Percentiles rank a stretch among this genome's conserved stretches.
These are phyloP conservation scores for Vinca major DNA, from an alignment of 305 asterid genomes.

Conservation along the genomic window DNA sequence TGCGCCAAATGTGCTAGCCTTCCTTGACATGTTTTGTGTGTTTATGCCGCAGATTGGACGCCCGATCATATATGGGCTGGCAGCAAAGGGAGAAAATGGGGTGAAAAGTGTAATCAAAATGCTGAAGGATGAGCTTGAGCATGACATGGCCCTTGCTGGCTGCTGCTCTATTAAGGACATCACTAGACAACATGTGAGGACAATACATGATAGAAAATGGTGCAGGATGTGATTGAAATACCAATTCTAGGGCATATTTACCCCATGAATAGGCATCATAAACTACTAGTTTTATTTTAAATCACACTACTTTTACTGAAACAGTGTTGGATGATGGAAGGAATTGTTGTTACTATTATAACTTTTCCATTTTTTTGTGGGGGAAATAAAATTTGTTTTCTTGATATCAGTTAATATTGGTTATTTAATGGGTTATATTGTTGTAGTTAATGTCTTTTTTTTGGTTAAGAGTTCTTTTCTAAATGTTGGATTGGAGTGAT, in stretches of 20 bases:
- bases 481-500: no score
- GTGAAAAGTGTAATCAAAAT: conserved; percentile 39
- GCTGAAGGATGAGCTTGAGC: conserved; percentile 57
- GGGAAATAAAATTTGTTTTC: not conserved
- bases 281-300: no score
- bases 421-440: no score
- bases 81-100: conserved; percentile 45
- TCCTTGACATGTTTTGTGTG: no score
- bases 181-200: conserved; percentile 37
- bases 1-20: no score
- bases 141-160: conserved; percentile 55
- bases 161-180: conserved; percentile 43
- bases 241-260: not conserved
- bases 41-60: conserved; percentile 40
- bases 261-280: not conserved
- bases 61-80: conserved; percentile 47
- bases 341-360: no score
- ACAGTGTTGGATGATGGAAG: no score
- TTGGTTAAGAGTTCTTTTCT: no score
- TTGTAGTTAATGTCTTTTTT: no score
- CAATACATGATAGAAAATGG: conserved; percentile 24
- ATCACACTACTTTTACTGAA: no score
- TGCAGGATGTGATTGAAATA: conserved; percentile 28
- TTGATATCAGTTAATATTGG: no score
- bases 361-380: no score